phyloP scores from a whole-genome alignment of 805 yeast genomes.

The Kazachstania bromeliacearum region DNA sequence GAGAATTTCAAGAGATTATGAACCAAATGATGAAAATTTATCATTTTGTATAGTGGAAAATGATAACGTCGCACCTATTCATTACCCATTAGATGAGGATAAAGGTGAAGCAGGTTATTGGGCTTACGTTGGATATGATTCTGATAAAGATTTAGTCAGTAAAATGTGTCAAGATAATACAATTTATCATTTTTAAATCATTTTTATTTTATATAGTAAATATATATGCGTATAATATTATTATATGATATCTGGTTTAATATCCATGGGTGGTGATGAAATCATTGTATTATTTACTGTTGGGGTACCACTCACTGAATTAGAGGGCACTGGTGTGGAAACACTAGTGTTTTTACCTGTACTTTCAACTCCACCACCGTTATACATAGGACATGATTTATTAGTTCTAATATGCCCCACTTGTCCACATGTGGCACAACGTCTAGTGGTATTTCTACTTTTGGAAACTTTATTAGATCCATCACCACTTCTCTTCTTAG shows the following conservation, averaged over 20 bases:
- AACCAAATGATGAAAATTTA: conserved; percentile 30
- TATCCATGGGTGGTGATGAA: not conserved
- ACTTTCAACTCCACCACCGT: conserved; percentile 11
- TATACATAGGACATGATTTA: conserved; percentile 79
- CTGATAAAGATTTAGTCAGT: conserved; percentile 16
- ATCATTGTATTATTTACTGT: not conserved
- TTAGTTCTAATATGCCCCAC: conserved; percentile 91
- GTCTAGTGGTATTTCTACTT: conserved; percentile 45
- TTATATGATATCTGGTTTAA: not conserved
- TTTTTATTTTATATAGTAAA: not conserved
- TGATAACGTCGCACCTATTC: conserved; percentile 17
- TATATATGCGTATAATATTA: conserved; percentile 1
- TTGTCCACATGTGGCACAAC: conserved; percentile 93
- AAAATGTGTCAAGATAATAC: conserved; percentile 21
- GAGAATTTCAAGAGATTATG: conserved; percentile 32
- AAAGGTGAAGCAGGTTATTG: conserved; percentile 31
- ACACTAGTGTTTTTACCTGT: not conserved
- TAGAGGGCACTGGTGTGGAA: not conserved
- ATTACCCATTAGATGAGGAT: conserved; percentile 27
- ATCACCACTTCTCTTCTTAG: conserved; percentile 30
- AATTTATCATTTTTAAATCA: conserved; percentile 20
- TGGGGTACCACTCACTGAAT: not conserved
- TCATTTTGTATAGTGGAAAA: conserved; percentile 34
- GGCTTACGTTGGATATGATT: conserved; percentile 27
- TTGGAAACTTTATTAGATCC: conserved; percentile 23